Evolutionary conservation across 73 alveolate genomes (phyloP).

Genomic region (Tetrahymena malaccensis): DNA sequence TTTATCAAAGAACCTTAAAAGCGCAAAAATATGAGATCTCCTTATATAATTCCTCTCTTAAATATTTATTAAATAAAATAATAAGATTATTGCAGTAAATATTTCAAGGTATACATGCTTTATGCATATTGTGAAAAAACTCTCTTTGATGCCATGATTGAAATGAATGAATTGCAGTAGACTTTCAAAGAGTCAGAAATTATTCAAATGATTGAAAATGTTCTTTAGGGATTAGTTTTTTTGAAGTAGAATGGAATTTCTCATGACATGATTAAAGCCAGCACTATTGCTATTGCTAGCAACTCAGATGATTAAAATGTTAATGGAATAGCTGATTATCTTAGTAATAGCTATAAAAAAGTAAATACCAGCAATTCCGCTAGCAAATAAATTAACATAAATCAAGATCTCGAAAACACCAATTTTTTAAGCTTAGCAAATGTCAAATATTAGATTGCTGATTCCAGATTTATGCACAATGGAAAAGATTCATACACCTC

Average conservation of each 20-base stretch:
- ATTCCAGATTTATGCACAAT: background rate
- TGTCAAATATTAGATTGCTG: background rate
- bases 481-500: background rate
- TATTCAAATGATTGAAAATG: background rate
- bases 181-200: background rate
- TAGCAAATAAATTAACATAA: background rate
- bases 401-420: background rate
- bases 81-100: background rate
- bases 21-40: background rate
- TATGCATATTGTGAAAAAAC: background rate
- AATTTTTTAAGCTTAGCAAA: background rate
- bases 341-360: background rate
- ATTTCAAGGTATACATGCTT: background rate
- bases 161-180: background rate
- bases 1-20: background rate
- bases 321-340: background rate
- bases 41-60: background rate
- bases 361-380: background rate
- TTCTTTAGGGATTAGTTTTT: background rate
- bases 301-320: background rate
- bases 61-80: background rate
- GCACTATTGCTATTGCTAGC: background rate
- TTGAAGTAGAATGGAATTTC: background rate
- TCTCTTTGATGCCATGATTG: background rate
- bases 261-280: background rate